Evolutionary conservation across 1,139 yeast species (phyloP).

Genomic region (Kodamaea sp.): DNA sequence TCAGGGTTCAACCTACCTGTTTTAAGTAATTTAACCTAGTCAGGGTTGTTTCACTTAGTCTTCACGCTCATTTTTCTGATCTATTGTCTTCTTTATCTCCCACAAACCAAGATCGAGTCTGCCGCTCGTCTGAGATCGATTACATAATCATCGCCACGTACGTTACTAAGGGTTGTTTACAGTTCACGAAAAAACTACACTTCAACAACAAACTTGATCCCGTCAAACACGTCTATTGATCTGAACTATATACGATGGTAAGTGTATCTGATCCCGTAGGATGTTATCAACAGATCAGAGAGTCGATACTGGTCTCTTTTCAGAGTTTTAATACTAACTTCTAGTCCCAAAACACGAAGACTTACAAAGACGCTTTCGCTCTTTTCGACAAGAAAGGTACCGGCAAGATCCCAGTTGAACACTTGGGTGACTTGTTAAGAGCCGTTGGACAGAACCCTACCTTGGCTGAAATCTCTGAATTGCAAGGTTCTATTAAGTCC

Average conservation of each 20-base stretch:
- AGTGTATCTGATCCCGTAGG: no score
- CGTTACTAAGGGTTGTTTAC: slow-evolving; percentile 1
- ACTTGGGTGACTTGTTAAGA: slow-evolving; percentile 89
- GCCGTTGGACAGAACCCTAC: slow-evolving; percentile 99
- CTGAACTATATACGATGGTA: slow-evolving; percentile 1
- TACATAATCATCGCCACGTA: no score
- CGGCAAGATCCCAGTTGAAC: slow-evolving; percentile 85
- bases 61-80: no score
- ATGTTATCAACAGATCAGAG: no score
- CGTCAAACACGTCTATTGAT: slow-evolving; percentile 2
- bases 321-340: slow-evolving; percentile 11
- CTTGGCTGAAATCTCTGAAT: slow-evolving; percentile 77
- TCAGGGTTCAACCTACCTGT: no score
- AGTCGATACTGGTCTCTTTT: not conserved
- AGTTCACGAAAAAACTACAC: slow-evolving; percentile 1
- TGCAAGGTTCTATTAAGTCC: slow-evolving; percentile 53
- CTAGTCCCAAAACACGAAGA: slow-evolving; percentile 58
- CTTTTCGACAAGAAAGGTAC: slow-evolving; percentile 96
- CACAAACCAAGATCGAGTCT: no score
- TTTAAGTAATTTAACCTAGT: no score
- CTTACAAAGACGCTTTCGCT: slow-evolving; percentile 96
- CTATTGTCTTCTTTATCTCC: no score
- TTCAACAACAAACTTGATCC: slow-evolving; percentile 2
- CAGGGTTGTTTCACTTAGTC: no score
- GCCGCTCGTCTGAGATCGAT: no score